phyloP scores from a whole-genome alignment of 257 asterid genomes.

The Anisodus tanguticus region DNA sequence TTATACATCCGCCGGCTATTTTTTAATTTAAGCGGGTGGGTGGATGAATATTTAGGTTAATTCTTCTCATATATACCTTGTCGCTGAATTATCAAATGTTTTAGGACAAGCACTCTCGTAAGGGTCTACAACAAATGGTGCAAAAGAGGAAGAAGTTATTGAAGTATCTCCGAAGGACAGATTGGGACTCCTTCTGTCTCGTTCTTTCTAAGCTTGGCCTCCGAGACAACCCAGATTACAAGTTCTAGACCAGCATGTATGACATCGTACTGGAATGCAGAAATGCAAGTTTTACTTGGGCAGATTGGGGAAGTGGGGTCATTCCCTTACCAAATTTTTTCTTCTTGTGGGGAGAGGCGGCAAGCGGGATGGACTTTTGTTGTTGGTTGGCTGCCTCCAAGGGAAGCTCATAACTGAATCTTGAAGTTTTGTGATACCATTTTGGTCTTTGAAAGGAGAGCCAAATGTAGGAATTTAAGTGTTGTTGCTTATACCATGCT shows the following conservation, averaged over 20 bases:
- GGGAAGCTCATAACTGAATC: conserved; percentile 6
- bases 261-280: not conserved
- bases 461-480: not conserved
- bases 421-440: not conserved
- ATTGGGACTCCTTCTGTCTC: conserved; percentile 79
- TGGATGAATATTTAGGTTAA: not conserved
- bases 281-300: not conserved
- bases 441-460: not conserved
- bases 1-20: not conserved
- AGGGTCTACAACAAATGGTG: conserved; percentile 77
- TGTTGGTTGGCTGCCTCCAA: conserved; percentile 5
- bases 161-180: conserved; percentile 78
- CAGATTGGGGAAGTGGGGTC: not conserved
- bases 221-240: conserved; percentile 67
- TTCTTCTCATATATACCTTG: not conserved
- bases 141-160: conserved; percentile 74
- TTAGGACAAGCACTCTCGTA: conserved; percentile 88
- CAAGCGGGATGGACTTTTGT: not conserved
- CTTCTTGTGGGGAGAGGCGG: not conserved
- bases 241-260: conserved; percentile 44
- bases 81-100: not conserved
- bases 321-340: not conserved
- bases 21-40: not conserved
- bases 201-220: conserved; percentile 80
- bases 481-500: not conserved